Conservation (phyloP, 768 basidiomycete genomes). For the Hysterangium stoloniferum region DNA sequence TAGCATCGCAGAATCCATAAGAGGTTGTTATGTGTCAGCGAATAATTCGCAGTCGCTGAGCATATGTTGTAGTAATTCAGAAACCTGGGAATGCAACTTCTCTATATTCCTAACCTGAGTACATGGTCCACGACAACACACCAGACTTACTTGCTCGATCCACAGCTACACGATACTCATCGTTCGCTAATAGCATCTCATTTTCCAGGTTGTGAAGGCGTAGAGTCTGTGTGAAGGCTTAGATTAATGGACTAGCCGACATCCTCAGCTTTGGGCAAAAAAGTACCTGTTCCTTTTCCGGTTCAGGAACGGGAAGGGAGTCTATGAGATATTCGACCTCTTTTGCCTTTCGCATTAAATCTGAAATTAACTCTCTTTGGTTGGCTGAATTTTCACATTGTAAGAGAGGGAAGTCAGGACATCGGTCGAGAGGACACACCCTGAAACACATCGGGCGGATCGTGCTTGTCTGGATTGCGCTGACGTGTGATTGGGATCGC, state of each 20-base stretch:
- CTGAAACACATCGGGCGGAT: constrained; percentile 67
- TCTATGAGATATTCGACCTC: constrained; percentile 82
- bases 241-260: background rate
- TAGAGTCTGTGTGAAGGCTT: constrained; percentile 37
- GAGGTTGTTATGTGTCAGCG: background rate
- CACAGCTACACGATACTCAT: constrained; percentile 67
- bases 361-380: constrained; percentile 74
- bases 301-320: constrained; percentile 69
- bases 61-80: constrained; percentile 50
- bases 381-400: constrained; percentile 44
- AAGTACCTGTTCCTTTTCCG: constrained; percentile 66
- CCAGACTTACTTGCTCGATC: constrained; percentile 61
- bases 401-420: background rate
- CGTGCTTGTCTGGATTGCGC: constrained; percentile 63
- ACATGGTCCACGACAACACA: background rate
- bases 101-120: constrained; percentile 29
- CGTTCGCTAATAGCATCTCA: constrained; percentile 66
- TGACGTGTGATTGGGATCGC: constrained; percentile 82
- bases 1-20: too few species aligned
- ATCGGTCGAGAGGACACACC: constrained; percentile 32
- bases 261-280: too few species aligned
- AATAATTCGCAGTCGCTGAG: constrained; percentile 42
- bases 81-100: constrained; percentile 50
- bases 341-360: constrained; percentile 81
- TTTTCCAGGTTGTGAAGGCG: constrained; percentile 61